Evolutionary conservation across 768 basidiomycete species (phyloP), one percentile per base, ranked within the genome.

Genomic region (Lactifluus volemus): DNA sequence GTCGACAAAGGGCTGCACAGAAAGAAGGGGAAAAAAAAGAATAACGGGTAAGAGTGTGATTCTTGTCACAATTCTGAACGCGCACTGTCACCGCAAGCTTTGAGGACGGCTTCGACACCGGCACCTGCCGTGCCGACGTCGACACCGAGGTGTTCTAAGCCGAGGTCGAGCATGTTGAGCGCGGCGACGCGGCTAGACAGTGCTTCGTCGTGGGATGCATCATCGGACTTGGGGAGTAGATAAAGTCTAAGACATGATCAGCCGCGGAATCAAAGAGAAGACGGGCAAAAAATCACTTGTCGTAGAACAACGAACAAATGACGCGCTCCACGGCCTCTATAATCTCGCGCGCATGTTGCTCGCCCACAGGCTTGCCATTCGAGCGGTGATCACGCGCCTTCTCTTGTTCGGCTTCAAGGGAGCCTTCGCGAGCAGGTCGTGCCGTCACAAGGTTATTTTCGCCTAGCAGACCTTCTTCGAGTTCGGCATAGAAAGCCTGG

Each of bases 141-240:
- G 9, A 98, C 80, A 15, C 95, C 96, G 1, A 99, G 82, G 73
- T 98, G 94, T 42, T 88, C 86, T 10, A 98, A 76, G 2, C 85
- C 81, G 0, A 99, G 77, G 71, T 98, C 96, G 1, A 98, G 78
- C 79, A 94, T 82, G 66, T 95, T 94, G 49, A 99, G 77, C 1
- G 94, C 95, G 14, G 92, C 92, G 15, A 98, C 85, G 5, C 95
- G 84, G 68, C 85, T 89, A 0, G 94, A 84, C 4, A 99, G 76
- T 0, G 92, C 88, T 67, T 92, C 91, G 69, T 99, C 94, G 69
- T 97, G 95, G 1, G 85, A 86, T 0, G 81, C 77, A 68, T 99
- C 96, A 54, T 84, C 82, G n/a, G 81, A 77, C 19, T 82, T 81
- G 2, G 84, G 75, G 17, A 88, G 90, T 55, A 85, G 80, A 73